These are phyloP conservation scores for Fonsecaea erecta DNA, from an alignment of 2,329 filamentous ascomycete species.

Conservation along the genomic window DNA sequence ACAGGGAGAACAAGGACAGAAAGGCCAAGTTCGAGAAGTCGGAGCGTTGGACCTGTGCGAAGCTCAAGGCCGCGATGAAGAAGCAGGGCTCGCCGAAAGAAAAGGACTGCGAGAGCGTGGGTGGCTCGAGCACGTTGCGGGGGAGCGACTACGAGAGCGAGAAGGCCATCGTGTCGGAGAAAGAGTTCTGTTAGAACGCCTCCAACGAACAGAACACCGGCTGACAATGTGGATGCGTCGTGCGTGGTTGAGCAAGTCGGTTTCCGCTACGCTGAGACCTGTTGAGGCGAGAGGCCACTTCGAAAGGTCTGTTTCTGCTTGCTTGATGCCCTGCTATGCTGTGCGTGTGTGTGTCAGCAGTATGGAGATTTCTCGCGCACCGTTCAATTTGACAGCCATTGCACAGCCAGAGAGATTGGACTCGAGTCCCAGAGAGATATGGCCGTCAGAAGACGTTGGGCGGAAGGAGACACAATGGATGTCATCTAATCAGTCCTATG, in stretches of 20 bases:
- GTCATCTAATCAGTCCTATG: neutral
- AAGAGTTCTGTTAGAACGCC: slow-evolving; percentile 16
- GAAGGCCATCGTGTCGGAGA: slow-evolving; percentile 9
- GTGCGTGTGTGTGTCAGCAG: neutral
- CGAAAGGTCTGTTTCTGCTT: neutral
- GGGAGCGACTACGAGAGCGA: slow-evolving; percentile 1
- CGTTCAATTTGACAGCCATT: neutral
- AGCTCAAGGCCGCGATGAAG: slow-evolving; percentile 4
- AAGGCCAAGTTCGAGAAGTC: slow-evolving; percentile 17
- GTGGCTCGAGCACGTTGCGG: slow-evolving; percentile 3
- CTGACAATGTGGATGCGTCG: neutral
- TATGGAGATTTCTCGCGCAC: neutral
- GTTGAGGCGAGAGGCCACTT: neutral
- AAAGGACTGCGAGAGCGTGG: neutral
- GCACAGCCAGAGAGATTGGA: neutral
- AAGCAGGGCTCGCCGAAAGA: neutral
- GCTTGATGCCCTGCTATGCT: neutral
- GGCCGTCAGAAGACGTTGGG: neutral
- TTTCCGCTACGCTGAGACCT: neutral
- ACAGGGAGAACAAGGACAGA: slow-evolving; percentile 23
- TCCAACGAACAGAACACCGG: neutral
- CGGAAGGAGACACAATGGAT: too few relatives aligned
- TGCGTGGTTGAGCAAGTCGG: neutral
- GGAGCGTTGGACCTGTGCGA: slow-evolving; percentile 8
- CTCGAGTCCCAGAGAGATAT: neutral